phyloP scores from a whole-genome alignment of 2,329 filamentous ascomycete genomes.

The Bipolaris bicolor region DNA sequence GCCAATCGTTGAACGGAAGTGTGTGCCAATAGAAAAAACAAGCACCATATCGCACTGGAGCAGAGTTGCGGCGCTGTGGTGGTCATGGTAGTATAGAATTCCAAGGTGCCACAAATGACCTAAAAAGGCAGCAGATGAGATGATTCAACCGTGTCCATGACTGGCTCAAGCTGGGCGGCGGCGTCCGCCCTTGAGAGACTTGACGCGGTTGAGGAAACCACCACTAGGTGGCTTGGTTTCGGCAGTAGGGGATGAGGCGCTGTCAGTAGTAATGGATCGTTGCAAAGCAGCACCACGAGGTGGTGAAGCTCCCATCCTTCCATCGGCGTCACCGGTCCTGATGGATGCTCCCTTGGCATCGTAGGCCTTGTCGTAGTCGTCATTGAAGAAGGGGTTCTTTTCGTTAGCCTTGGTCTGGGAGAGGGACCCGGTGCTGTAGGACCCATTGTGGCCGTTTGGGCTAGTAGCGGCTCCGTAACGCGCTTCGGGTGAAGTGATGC shows the following conservation, averaged over 20 bases:
- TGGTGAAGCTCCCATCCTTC: constrained; percentile 35
- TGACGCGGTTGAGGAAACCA: constrained; percentile 47
- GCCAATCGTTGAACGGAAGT: constrained; percentile 19
- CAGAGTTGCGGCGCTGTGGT: background rate
- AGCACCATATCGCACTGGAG: background rate
- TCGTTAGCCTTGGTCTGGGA: constrained; percentile 48
- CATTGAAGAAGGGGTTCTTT: constrained; percentile 78
- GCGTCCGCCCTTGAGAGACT: constrained; percentile 48
- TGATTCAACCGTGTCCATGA: background rate
- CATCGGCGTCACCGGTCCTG: constrained; percentile 53
- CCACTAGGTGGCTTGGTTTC: constrained; percentile 34
- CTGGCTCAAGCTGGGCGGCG: constrained; percentile 37
- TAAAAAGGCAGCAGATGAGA: background rate
- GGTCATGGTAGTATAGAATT: background rate
- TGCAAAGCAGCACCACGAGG: constrained; percentile 37
- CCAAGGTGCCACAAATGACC: background rate
- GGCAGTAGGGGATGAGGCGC: constrained; percentile 27
- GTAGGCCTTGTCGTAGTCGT: constrained; percentile 73
- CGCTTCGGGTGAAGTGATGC: constrained; percentile 58
- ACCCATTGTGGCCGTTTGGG: constrained; percentile 28
- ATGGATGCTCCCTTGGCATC: constrained; percentile 68
- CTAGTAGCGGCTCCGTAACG: constrained; percentile 52
- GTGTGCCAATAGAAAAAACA: constrained; percentile 26
- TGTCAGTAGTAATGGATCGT: constrained; percentile 44
- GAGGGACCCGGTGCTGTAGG: constrained; percentile 50